Evolutionary conservation across 257 asterid species (phyloP).

Genomic region (Petunia secreta): DNA sequence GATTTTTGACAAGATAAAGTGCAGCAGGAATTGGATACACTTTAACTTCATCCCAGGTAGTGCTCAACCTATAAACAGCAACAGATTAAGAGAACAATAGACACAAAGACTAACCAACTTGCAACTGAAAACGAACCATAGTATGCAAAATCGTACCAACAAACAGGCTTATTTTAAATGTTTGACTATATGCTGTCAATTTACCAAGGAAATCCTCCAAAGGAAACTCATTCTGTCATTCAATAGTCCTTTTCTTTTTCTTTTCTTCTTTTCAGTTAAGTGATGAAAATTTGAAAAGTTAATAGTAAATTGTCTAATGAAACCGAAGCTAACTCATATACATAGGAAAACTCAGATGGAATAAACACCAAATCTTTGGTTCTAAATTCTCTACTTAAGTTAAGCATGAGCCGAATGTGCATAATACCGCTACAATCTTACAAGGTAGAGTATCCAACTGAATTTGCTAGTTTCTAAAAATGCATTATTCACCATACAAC

Average conservation of each 20-base stretch:
- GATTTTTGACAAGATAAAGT: slow-evolving; percentile 90
- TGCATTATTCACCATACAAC: background rate
- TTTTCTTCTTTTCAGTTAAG: background rate
- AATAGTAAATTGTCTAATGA: background rate
- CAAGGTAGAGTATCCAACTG: slow-evolving; percentile 17
- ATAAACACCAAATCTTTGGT: background rate
- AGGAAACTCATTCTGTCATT: background rate
- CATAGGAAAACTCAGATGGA: slow-evolving; percentile 14
- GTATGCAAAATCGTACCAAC: background rate
- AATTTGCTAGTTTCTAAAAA: background rate
- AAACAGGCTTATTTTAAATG: background rate
- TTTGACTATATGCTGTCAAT: background rate
- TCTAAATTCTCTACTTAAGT: background rate
- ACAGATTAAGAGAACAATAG: slow-evolving; percentile 26
- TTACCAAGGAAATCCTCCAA: background rate
- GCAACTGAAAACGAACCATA: background rate
- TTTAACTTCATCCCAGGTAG: slow-evolving; percentile 90
- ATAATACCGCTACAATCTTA: background rate
- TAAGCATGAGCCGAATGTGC: background rate
- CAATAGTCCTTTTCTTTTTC: background rate
- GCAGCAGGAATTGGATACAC: slow-evolving; percentile 98
- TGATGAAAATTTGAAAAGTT: background rate
- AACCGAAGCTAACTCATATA: background rate
- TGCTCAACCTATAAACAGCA: slow-evolving; percentile 65
- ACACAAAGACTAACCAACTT: slow-evolving; percentile 2